Base-by-base conservation (phyloP, 352 stramenopile species). In the Phytophthora multivora region DNA sequence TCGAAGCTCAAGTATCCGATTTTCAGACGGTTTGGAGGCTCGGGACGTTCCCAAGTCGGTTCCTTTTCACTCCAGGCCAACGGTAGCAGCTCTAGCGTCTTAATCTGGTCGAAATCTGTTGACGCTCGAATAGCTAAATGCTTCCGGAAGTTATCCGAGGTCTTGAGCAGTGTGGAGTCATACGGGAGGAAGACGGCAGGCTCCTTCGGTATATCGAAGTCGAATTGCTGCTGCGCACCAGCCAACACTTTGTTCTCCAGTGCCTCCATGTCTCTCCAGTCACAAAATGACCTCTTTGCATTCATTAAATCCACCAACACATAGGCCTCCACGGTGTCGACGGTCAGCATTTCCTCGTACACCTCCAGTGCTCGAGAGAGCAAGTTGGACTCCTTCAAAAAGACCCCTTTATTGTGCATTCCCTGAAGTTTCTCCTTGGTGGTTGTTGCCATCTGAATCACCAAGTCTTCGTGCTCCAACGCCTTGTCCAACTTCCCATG, bases 1-100 rank as follows among this genome's bases (percentile, higher is more conserved):
- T 98, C 88, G 36, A 80, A 94, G 57, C 88, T 95, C 16, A 97
- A 31, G 52, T 98, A 95, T 10, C 90, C 93, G 0, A 97, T 59
- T 12, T 80, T 68, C n/a, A 92, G 57, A 70, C 86, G 57, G 57
- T 66, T 23, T 13, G 51, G 75, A 70, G 61, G 74, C 65, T 50
- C n/a, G 1, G 36, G 23, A 16, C 54, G 55, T 26, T 28, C 35
- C 41, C 18, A 69, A 4, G 47, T 55, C n/a, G 31, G 42, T 0
- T 55, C 54, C 1, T 55, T 52, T 1, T 50, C 40, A 28, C 2
- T 57, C 59, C 63, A 74, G 1, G 28, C 23, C 19, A 61, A 70
- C 4, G 74, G 49, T 0, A 70, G 43, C 15, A 88, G 25, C 21
- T 70, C 57, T 4, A 90, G 58, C 10, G 62, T 74, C n/a, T 38